Base-by-base conservation (phyloP, 1,284 basidiomycete genomes). In the Boletus sp. region DNA sequence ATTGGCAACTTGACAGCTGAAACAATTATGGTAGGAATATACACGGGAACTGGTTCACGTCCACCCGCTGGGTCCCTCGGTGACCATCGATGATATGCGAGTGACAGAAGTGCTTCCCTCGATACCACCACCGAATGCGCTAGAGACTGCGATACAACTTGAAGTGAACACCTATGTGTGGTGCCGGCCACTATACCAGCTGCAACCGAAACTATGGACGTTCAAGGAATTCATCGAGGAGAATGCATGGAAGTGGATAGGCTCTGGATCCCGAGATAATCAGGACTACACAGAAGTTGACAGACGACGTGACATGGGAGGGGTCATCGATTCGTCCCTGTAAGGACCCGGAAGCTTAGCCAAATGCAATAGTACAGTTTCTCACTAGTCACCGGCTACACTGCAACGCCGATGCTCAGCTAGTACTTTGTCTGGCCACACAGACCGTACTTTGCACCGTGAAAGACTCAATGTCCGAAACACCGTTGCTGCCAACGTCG, bases 131-230 rank as follows among this genome's bases (percentile, higher is more conserved):
- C 49, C 54, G 8, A 53, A 57, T 27, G 67, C 73, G 13, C 65
- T 78, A 0, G 46, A 58, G 4, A 57, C 55, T 2, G 53, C 71
- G 1, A 57, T 81, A 1, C n/a, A n/a, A n/a, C n/a, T n/a, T n/a
- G 58, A 70, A 9, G 83, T 77, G 0, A 73, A 86, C 53, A 84
- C 84, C 1, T 94, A 94, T 62, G 73, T 91, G 25, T 94, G 83
- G 78, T 57, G 61, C 35, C 65, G 59, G 2, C 64, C 75, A 0
- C 46, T 72, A 7, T 55, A 64, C 0, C 53, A 66, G 12, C 70
- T 94, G 9, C 72, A 80, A 32, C 72, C 79, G 0, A 70, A 73
- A 17, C 67, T 88, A 2, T 95, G 93, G 92, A 78, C 80, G 14
- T 93, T 82, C 60, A 81, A 80, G 12, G 77, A 80, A 7, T 91